phyloP scores from a whole-genome alignment of 2,329 filamentous ascomycete genomes.

The Westerdykella sp. region DNA sequence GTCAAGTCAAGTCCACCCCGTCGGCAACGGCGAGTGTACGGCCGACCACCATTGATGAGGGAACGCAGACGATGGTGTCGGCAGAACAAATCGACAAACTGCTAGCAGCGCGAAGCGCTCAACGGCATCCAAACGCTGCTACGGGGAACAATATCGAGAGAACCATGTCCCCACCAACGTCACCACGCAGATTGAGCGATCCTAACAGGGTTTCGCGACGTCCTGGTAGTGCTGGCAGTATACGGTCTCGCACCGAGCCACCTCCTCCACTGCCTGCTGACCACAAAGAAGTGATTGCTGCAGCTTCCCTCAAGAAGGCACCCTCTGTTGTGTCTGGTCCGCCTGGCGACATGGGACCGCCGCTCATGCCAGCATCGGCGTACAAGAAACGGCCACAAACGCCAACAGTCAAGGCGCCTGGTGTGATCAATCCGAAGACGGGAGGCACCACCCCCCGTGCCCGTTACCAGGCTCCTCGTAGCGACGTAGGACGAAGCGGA shows the following conservation, averaged over 20 bases:
- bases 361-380: conserved; percentile 73
- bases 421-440: conserved; percentile 38
- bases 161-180: conserved; percentile 28
- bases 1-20: background rate
- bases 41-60: conserved; percentile 55
- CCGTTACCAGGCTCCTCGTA: conserved; percentile 37
- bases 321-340: conserved; percentile 26
- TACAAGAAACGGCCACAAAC: conserved; percentile 46
- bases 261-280: conserved; percentile 74
- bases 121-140: conserved; percentile 21
- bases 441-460: conserved; percentile 53
- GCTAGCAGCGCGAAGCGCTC: conserved; percentile 50
- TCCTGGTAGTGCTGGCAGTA: conserved; percentile 69
- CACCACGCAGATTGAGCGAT: conserved; percentile 28
- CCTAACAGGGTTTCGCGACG: conserved; percentile 42
- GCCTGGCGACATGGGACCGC: conserved; percentile 67
- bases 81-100: conserved; percentile 73
- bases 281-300: conserved; percentile 78
- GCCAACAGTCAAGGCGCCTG: conserved; percentile 37
- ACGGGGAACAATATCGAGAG: conserved; percentile 28
- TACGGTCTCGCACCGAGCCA: conserved; percentile 44
- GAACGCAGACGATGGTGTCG: conserved; percentile 79
- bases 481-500: conserved; percentile 38
- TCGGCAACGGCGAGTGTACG: conserved; percentile 27
- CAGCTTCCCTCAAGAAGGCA: conserved; percentile 55